Conservation (phyloP, 352 stramenopile species). For the Pythium volutum region DNA sequence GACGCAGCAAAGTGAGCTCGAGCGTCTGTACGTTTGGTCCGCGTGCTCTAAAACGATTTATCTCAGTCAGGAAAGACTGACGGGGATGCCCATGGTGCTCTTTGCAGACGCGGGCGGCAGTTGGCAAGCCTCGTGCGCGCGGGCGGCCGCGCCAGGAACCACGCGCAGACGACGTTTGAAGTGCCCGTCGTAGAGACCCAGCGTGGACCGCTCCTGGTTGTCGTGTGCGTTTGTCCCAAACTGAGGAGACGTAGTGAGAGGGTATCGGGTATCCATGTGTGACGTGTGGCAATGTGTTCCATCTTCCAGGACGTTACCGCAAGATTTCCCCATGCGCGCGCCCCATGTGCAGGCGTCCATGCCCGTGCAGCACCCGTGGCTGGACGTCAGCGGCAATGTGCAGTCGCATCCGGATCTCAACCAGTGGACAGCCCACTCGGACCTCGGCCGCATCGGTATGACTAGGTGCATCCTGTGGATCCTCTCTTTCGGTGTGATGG, state of each 20-base stretch:
- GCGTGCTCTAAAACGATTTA: too few species aligned
- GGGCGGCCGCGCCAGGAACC: conserved; percentile 78
- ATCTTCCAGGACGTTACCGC: conserved; percentile 51
- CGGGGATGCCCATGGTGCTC: conserved; percentile 2
- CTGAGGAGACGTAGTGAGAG: too few species aligned
- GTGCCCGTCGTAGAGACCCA: conserved; percentile 60
- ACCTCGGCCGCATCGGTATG: conserved; percentile 69
- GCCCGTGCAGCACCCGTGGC: conserved; percentile 66
- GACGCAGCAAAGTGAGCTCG: conserved; percentile 77
- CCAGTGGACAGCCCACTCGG: conserved; percentile 81
- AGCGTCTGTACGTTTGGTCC: conserved; percentile 79
- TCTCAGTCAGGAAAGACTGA: too few species aligned
- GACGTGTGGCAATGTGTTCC: conserved; percentile 16
- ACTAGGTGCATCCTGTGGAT: neutral
- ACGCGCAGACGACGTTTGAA: conserved; percentile 84
- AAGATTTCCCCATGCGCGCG: conserved; percentile 68
- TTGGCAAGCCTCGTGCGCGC: conserved; percentile 79
- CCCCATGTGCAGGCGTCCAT: conserved; percentile 69
- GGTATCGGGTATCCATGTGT: conserved; percentile 7
- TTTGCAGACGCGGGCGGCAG: conserved; percentile 59
- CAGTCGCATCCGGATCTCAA: conserved; percentile 67
- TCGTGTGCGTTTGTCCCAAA: conserved; percentile 33
- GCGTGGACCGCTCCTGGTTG: conserved; percentile 41
- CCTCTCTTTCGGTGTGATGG: neutral
- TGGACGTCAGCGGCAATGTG: conserved; percentile 70